Evolutionary conservation across 768 basidiomycete genomes (phyloP), one percentile per base, ranked within the genome.

Genomic region (Scleroderma bovista): DNA sequence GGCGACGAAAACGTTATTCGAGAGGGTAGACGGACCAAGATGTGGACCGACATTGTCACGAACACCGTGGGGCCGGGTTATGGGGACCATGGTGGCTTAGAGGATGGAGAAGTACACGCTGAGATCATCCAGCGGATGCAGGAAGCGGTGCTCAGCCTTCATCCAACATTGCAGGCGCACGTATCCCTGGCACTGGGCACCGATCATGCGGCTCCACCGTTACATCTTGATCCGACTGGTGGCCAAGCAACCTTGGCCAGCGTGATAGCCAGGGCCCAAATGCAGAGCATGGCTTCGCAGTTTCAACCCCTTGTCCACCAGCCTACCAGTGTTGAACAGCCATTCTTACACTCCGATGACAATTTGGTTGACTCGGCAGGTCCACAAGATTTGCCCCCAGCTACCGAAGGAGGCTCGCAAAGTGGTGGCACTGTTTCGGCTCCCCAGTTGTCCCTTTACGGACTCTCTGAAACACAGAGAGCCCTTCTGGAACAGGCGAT

Each of bases 391-490:
- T 38, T 44, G 6, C 45, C 33, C 9, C 47, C 47, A 19, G 34
- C 55, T 23, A 46, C 54, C 12, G 55, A 49, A 10, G 31, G 51
- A 20, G 56, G 36, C 37, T 39, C 19, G 19, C 57, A n/a, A 22
- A 44, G 48, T 12, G 51, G 54, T 13, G 48, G 47, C 16, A 32
- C 32, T n/a, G 31, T 44, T 3, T 13, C 61, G 11, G 48, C 58
- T n/a, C 54, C 78, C 20, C 72, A 80, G 1, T 57, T 87, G 44
- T 83, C 84, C 3, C 73, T 83, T 61, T 84, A 84, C 47, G 86
- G 85, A 29, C 70, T 88, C 37, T 86, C 86, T 1, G 82, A 83
- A 44, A 85, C 87, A 54, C 87, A 88, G 64, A 75, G 83, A 4
- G 77, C 74, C 51, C 63, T 84, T 54, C 69, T 89, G 15, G 84